Evolutionary conservation across 139 green algal genomes (phyloP), one percentile per base, ranked within the genome.

Genomic region (Nannochloris sp.): DNA sequence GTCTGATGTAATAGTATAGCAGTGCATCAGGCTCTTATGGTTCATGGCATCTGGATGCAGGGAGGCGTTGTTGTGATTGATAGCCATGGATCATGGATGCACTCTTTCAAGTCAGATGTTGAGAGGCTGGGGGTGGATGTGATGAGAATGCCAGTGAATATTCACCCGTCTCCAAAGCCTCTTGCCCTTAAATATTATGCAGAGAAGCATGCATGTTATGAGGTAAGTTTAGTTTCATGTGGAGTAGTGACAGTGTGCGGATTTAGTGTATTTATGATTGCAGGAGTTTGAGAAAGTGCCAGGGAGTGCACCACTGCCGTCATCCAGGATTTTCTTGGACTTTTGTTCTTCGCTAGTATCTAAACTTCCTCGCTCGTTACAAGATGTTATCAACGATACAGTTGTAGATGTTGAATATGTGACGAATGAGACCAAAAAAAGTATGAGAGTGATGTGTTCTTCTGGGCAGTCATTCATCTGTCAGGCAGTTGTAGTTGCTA

Each of bases 161-260:
- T 62, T 58, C 61, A 75, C 61, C 68, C 68, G 1, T 61, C 70
- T 8, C 23, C 51, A n/a, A 50, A 29, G 23, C 68, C 60, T 3
- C 40, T 70, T n/a, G 68, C 68, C 9, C 48, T 75, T 15, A 23
- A 60, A 1, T n/a, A 48, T 16, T 75, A 56, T 37, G 61, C 51
- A 1, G 27, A 55, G n/a, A 70, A 75, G 50, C 18, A 40, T 5
- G 15, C 2, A 53, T 5, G 46, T 9, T 9, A 1, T 53, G n/a
- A 53, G 4, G 46, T 53, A 3, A 12, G 25, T 14, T 15, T 24
- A 0, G 0, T 23, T 16, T 64, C 11, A 16, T 18, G 1, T 40
- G 23, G 23, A 24, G 8, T 48, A 4, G 57, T 53, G 8, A 18
- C 21, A 44, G 0, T 19, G 8, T 3, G 12, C 23, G 23, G 15